Percentiles rank a stretch among this genome's conserved stretches.
phyloP scores from a whole-genome alignment of 345 rosid genomes.

The Linum usitatissimum region DNA sequence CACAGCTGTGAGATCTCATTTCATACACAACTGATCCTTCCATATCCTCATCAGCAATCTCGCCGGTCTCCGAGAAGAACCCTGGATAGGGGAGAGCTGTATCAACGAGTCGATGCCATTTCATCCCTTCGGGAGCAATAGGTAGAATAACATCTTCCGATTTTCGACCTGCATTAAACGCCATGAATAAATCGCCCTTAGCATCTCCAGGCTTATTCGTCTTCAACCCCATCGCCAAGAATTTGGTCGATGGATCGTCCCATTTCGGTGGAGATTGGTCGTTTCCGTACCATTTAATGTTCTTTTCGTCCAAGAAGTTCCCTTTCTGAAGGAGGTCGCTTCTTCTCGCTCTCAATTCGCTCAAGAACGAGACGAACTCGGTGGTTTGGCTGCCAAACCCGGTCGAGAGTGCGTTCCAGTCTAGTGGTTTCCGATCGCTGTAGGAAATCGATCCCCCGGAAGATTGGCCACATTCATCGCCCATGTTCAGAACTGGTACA shows the following conservation, averaged over 20 bases:
- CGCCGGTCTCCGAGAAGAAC: conserved; percentile 55
- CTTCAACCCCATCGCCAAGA: conserved; percentile 65
- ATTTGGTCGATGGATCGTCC: conserved; percentile 58
- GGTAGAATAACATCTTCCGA: conserved; percentile 48
- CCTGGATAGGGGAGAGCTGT: conserved; percentile 80
- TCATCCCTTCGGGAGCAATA: conserved; percentile 37
- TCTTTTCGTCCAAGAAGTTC: conserved; percentile 55
- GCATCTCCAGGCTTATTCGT: conserved; percentile 22
- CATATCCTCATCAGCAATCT: conserved; percentile 38
- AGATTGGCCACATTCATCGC: conserved; percentile 90
- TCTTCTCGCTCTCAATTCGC: conserved; percentile 48
- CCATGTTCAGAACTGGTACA: conserved; percentile 82
- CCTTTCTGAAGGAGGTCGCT: conserved; percentile 57
- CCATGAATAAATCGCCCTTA: conserved; percentile 49
- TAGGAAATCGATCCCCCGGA: conserved; percentile 56
- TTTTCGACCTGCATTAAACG: conserved; percentile 47
- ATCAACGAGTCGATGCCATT: conserved; percentile 60
- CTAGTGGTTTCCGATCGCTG: conserved; percentile 39
- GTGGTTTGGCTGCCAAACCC: conserved; percentile 61
- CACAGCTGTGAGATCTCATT: conserved; percentile 78
- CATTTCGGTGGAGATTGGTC: conserved; percentile 62
- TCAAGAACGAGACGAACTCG: conserved; percentile 60
- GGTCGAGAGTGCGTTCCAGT: conserved; percentile 55
- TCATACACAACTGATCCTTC: conserved; percentile 36
- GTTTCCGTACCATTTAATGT: conserved; percentile 65